Evolutionary conservation across 129 eudicot genomes (phyloP), one percentile per base, ranked within the genome.

Genomic region (Pittosporum tobira): DNA sequence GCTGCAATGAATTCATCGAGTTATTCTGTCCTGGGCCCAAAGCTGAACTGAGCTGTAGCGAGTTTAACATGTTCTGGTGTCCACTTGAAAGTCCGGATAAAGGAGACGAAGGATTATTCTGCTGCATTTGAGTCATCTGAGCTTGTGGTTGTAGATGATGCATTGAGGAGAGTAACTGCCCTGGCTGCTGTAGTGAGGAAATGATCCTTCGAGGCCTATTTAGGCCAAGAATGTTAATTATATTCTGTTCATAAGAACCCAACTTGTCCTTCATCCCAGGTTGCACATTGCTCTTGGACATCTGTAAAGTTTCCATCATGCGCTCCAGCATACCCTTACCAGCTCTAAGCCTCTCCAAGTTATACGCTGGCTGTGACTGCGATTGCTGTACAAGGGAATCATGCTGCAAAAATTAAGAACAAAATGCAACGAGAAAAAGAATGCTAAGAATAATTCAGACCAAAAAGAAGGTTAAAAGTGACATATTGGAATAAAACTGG

Each of bases 281-380:
- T 59, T 57, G 43, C 53, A 86, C 70, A 26, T 70, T 72, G 55
- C 66, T 77, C 72, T 87, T 91, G 24, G 81, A 67, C 21, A 72
- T 59, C 50, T 84, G 87, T 70, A 93, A 65, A 50, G 78, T 74
- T 16, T 68, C 54, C 52, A 93, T 55, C 29, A 78, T 51, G 23
- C 85, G 84, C 72, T 93, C 99, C 81, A 93, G 49, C 96, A 84
- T 93, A 34, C 55, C 49, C 77, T 79, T 83, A 40, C 81, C 84
- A 11, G 65, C 59, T 64, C 71, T 81, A 42, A 84, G 94, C 76
- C 75, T 93, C 37, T 87, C 94, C 45, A 72, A 83, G n/a, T 65
- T 72, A 67, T 77, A 81, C 30, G 3, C 45, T 10, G 30, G 61
- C 27, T 56, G 45, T 22, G 88, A 77, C 52, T 75, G 94, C 20